Percentiles rank a stretch among this genome's conserved stretches.
phyloP scores from a whole-genome alignment of 1,139 yeast genomes.

The Geotrichum carabidarum region DNA sequence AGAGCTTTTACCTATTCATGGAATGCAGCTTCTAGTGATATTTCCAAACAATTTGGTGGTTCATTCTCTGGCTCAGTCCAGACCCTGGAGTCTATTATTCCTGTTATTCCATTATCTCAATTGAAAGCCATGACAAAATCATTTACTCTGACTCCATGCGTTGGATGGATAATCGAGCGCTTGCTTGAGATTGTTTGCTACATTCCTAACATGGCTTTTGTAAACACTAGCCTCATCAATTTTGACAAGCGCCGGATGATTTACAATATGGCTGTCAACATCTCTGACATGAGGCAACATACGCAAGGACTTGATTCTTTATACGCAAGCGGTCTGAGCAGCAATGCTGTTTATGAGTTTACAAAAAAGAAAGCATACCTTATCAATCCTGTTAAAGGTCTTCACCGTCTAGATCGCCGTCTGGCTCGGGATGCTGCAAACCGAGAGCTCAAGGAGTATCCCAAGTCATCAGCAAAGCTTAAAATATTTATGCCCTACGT shows the following conservation, averaged over 20 bases:
- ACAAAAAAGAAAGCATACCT: slow-evolving; percentile 28
- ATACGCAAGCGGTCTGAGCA: slow-evolving; percentile 1
- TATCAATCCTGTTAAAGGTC: slow-evolving; percentile 30
- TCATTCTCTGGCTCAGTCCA: slow-evolving; percentile 11
- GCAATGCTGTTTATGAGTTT: slow-evolving; percentile 1
- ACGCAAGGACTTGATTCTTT: slow-evolving; percentile 15
- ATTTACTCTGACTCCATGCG: slow-evolving; percentile 56
- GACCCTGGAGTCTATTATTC: slow-evolving; percentile 36
- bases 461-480: slow-evolving; percentile 34
- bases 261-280: slow-evolving; percentile 49
- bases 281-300: slow-evolving; percentile 40
- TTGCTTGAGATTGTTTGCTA: slow-evolving; percentile 60
- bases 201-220: slow-evolving; percentile 61
- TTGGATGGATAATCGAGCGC: slow-evolving; percentile 70
- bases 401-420: slow-evolving; percentile 32
- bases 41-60: slow-evolving; percentile 28
- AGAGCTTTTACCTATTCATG: slow-evolving; percentile 62
- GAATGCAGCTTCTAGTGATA: slow-evolving; percentile 50
- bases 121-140: slow-evolving; percentile 24
- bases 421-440: slow-evolving; percentile 41
- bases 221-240: slow-evolving; percentile 53
- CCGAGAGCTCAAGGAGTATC: slow-evolving; percentile 42
- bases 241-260: slow-evolving; percentile 65
- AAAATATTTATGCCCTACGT: slow-evolving; percentile 45
- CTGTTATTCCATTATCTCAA: slow-evolving; percentile 32